phyloP scores from a whole-genome alignment of 2,329 filamentous ascomycete genomes.

The Rutstroemia sydowiana region DNA sequence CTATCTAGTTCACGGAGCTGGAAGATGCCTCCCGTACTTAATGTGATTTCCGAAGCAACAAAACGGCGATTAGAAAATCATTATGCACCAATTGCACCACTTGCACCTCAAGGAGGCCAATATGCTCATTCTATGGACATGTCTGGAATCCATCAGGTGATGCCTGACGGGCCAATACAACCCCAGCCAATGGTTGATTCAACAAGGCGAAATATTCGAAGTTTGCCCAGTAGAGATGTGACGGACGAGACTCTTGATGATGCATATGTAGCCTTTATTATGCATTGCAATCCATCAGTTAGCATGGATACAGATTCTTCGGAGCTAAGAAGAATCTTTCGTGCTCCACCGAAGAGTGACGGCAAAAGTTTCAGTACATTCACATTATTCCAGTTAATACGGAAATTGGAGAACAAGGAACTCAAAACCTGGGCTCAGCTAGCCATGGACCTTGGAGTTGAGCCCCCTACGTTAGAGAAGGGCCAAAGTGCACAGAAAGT shows the following conservation, averaged over 20 bases:
- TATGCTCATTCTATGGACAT: slow-evolving; percentile 10
- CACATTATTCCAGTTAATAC: slow-evolving; percentile 69
- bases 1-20: neutral
- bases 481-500: slow-evolving; percentile 89
- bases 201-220: slow-evolving; percentile 12
- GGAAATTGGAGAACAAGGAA: slow-evolving; percentile 70
- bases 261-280: slow-evolving; percentile 75
- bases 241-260: slow-evolving; percentile 67
- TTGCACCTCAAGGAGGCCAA: slow-evolving; percentile 11
- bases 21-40: slow-evolving; percentile 13
- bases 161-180: slow-evolving; percentile 10
- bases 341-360: slow-evolving; percentile 75
- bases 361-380: slow-evolving; percentile 80
- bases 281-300: slow-evolving; percentile 85
- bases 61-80: slow-evolving; percentile 18
- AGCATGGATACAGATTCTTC: slow-evolving; percentile 60
- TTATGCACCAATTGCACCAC: slow-evolving; percentile 17
- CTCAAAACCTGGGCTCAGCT: slow-evolving; percentile 91
- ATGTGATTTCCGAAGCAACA: slow-evolving; percentile 15
- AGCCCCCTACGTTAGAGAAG: slow-evolving; percentile 72
- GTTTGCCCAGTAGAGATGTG: slow-evolving; percentile 60
- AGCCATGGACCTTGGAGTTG: slow-evolving; percentile 79
- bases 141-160: slow-evolving; percentile 11
- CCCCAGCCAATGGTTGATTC: neutral
- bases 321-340: slow-evolving; percentile 68